phyloP scores from a whole-genome alignment of 345 rosid genomes.

The Brassica napus region DNA sequence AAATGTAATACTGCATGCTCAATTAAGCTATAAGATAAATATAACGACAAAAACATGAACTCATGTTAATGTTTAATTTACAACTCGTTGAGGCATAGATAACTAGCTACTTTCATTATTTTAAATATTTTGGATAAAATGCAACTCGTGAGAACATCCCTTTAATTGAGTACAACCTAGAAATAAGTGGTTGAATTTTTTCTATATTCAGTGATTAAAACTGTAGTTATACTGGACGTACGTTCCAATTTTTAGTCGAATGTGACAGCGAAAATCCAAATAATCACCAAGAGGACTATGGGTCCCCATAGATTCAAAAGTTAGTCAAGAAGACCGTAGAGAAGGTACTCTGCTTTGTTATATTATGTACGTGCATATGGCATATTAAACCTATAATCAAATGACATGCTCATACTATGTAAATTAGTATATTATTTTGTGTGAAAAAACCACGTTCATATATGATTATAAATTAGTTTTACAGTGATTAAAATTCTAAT shows the following conservation, averaged over 20 bases:
- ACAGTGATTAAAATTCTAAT: not conserved
- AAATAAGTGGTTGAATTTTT: not conserved
- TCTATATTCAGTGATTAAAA: slow-evolving; percentile 1
- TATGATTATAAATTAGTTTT: not conserved
- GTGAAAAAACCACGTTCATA: not conserved
- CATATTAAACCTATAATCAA: not conserved
- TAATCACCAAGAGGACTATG: slow-evolving; percentile 23
- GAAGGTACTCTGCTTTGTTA: slow-evolving; percentile 4
- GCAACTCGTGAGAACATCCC: slow-evolving; percentile 14
- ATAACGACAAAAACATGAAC: not conserved
- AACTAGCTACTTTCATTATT: not conserved
- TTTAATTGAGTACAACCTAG: slow-evolving; percentile 13
- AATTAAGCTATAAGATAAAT: not conserved
- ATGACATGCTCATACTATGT: not conserved
- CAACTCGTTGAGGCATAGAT: not conserved
- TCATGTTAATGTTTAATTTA: not conserved
- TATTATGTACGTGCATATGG: not conserved
- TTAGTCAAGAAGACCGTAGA: slow-evolving; percentile 23
- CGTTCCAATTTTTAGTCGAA: not conserved
- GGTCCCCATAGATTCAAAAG: slow-evolving; percentile 22
- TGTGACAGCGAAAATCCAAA: slow-evolving; percentile 24
- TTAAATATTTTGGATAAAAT: not conserved
- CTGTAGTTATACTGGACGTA: slow-evolving; percentile 9
- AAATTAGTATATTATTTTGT: not conserved
- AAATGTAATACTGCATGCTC: not conserved